These are phyloP conservation scores for Paulownia fortunei DNA, from an alignment of 257 asterid species.

Conservation along the genomic window DNA sequence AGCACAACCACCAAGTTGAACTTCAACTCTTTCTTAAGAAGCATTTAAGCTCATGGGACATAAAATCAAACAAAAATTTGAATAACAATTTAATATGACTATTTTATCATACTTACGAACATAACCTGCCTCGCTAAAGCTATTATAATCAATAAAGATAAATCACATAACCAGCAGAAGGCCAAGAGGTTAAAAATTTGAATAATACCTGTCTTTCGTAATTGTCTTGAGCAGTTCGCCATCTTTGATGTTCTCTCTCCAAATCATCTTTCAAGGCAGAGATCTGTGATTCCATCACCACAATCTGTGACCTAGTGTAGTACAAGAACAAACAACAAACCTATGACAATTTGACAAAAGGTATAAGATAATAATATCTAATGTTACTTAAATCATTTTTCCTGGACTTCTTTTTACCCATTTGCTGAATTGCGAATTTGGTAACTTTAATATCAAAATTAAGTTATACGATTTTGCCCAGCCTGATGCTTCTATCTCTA, in stretches of 20 bases:
- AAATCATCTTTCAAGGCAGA: slow-evolving; percentile 75
- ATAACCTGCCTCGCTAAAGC: background rate
- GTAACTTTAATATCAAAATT: background rate
- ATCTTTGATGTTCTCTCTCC: slow-evolving; percentile 76
- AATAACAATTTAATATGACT: background rate
- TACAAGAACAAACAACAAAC: slow-evolving; percentile 28
- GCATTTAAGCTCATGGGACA: background rate
- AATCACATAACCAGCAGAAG: slow-evolving; percentile 8
- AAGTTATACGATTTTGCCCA: background rate
- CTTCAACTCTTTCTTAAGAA: slow-evolving; percentile 12
- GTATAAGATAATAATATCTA: background rate
- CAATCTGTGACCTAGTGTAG: slow-evolving; percentile 64
- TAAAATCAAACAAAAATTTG: background rate
- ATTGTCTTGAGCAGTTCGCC: slow-evolving; percentile 83
- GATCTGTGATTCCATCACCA: slow-evolving; percentile 64
- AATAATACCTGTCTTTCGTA: slow-evolving; percentile 86
- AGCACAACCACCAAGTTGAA: background rate
- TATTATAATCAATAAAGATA: background rate
- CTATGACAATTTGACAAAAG: background rate
- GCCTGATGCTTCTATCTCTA: background rate
- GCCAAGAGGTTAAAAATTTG: background rate
- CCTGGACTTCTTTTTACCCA: background rate
- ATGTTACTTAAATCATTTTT: background rate
- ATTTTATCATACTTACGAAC: background rate
- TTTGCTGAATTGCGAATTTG: background rate